Evolutionary conservation across 2,329 filamentous ascomycete species (phyloP), one percentile per base, ranked within the genome.

Genomic region (Chalaropsis ovoidea): DNA sequence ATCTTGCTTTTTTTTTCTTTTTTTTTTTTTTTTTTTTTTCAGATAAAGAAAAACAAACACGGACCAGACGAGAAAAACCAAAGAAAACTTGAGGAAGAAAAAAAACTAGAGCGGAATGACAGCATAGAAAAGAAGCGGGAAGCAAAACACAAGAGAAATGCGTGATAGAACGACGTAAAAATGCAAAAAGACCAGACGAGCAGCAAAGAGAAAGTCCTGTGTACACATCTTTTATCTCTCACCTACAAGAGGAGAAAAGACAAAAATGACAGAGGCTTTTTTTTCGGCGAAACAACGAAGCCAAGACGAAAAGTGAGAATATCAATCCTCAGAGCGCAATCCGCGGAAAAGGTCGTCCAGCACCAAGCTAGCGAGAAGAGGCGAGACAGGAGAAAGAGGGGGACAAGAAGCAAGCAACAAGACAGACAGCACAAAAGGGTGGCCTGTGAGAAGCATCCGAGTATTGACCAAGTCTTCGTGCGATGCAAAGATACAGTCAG

Each of bases 1-100:
- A n/a, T n/a, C n/a, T n/a, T n/a, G n/a, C n/a, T n/a, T n/a, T n/a
- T 17, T 17, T 11, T 63, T 35, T 52, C 41, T 56, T 56, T 64
- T 42, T 56, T 27, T 45, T 42, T 56, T 56, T 6, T 15, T 52
- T 2, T 42, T 39, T 39, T 27, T 43, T 52, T 42, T 6, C 35
- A 39, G 31, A 27, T 41, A 19, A 58, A 45, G 19, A 13, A 43
- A 45, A 41, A 31, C 41, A 17, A 27, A 27, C 45, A 4, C 17
- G n/a, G 43, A 63, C 6, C 19, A 47, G 45, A 22, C 41, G 41
- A 39, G 35, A 39, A 17, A 52, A 8, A n/a, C n/a, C n/a, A 22
- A 47, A 27, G 52, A 47, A 27, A 63, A 24, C 45, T 35, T 19
- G 22, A 52, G 17, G 15, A 43, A n/a, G 11, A 39, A 24, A 22